Percentiles rank a stretch among this genome's conserved stretches.
Conservation (phyloP, 164 flowering plant genomes). For the Protea cynaroides region DNA sequence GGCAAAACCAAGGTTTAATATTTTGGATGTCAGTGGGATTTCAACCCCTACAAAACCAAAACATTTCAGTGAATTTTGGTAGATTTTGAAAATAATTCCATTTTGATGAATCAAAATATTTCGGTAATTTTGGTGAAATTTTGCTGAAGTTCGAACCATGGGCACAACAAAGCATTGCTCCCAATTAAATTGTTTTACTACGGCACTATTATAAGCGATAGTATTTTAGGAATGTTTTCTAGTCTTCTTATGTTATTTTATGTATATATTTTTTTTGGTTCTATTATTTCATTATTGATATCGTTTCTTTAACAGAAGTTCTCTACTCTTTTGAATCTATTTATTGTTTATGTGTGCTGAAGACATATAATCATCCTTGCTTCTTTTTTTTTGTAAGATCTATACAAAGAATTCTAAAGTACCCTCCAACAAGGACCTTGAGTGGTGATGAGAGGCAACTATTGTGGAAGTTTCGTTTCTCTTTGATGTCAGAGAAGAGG, state of each 20-base stretch:
- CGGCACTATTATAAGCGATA: neutral
- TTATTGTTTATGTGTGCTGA: neutral
- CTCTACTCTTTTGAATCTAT: neutral
- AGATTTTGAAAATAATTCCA: too few relatives aligned
- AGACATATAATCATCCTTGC: conserved; percentile 4
- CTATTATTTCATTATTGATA: neutral
- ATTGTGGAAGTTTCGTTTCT: conserved; percentile 94
- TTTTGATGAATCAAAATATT: too few relatives aligned
- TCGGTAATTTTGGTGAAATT: too few relatives aligned
- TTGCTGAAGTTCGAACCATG: too few relatives aligned
- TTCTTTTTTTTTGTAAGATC: conserved; percentile 44
- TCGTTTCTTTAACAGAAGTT: neutral
- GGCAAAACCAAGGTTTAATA: too few relatives aligned
- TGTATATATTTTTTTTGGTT: neutral
- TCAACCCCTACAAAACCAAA: too few relatives aligned
- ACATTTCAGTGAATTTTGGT: too few relatives aligned
- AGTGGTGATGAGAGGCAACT: conserved; percentile 98
- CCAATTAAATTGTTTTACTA: neutral
- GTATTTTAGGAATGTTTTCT: neutral
- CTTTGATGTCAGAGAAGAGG: conserved; percentile 91
- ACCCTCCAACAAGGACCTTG: conserved; percentile 88
- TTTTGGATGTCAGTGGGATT: too few relatives aligned
- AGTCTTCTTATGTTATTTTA: neutral
- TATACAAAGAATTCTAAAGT: conserved; percentile 81
- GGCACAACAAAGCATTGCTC: neutral